Conservation (phyloP, 441 rosid species). For the Aleurites moluccanus region DNA sequence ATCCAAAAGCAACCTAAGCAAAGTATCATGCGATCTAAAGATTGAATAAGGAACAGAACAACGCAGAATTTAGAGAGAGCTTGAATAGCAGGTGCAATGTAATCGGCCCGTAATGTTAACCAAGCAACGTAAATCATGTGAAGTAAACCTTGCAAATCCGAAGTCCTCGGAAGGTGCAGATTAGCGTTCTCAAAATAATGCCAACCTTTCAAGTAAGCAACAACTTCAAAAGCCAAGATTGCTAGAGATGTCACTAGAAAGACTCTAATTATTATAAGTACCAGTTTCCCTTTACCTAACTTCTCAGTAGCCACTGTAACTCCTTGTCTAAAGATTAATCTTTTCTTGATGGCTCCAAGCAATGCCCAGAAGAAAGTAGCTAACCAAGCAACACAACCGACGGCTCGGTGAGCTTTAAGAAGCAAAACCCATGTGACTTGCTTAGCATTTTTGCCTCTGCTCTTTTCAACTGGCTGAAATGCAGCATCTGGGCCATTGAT, state of each 20-base stretch:
- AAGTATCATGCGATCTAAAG: conserved; percentile 72
- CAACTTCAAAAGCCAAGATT: conserved; percentile 63
- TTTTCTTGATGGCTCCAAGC: conserved; percentile 71
- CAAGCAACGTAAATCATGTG: conserved; percentile 64
- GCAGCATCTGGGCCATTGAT: conserved; percentile 84
- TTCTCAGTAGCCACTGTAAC: conserved; percentile 62
- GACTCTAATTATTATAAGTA: conserved; percentile 55
- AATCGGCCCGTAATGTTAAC: conserved; percentile 64
- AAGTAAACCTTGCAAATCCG: conserved; percentile 56
- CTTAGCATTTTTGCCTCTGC: conserved; percentile 83
- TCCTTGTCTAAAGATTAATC: conserved; percentile 63
- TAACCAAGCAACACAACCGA: conserved; percentile 78
- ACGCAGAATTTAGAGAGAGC: conserved; percentile 71
- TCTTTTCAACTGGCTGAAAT: conserved; percentile 75
- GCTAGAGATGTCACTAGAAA: conserved; percentile 50
- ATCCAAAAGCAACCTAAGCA: conserved; percentile 92
- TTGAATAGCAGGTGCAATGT: conserved; percentile 68
- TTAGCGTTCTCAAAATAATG: conserved; percentile 55
- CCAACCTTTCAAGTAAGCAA: conserved; percentile 82
- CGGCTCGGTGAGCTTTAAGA: conserved; percentile 84
- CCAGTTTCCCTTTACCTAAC: conserved; percentile 60
- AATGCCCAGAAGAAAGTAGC: conserved; percentile 74
- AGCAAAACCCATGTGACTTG: conserved; percentile 92
- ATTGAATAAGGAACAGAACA: conserved; percentile 75
- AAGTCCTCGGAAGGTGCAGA: conserved; percentile 50